phyloP scores from a whole-genome alignment of 495 filamentous ascomycete species.

The Extremus antarcticus region DNA sequence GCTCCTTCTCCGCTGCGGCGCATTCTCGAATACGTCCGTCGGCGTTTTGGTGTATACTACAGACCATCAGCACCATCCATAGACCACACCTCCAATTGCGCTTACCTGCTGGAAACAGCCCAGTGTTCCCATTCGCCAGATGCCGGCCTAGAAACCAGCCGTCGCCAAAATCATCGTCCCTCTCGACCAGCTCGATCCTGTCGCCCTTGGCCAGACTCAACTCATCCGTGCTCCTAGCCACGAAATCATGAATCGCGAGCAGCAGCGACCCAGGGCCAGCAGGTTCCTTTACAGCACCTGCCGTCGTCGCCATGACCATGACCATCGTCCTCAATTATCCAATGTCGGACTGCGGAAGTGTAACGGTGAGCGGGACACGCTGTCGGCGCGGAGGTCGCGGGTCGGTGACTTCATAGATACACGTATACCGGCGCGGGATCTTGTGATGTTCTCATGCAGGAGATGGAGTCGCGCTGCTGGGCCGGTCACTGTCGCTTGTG shows the following conservation, averaged over 20 bases:
- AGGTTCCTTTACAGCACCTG: slow-evolving; percentile 1
- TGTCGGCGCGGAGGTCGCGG: background rate
- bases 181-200: slow-evolving; percentile 80
- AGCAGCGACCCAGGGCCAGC: slow-evolving; percentile 11
- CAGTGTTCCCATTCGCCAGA: slow-evolving; percentile 58
- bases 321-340: background rate
- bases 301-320: slow-evolving; percentile 9
- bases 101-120: slow-evolving; percentile 84
- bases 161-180: slow-evolving; percentile 95
- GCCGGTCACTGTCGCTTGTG: background rate
- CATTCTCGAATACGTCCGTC: slow-evolving; percentile 21
- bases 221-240: slow-evolving; percentile 83
- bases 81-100: background rate
- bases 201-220: slow-evolving; percentile 79
- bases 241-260: slow-evolving; percentile 57
- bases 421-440: no score
- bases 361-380: background rate
- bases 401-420: background rate
- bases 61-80: background rate
- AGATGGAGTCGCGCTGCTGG: background rate
- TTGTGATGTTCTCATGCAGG: no score
- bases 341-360: background rate
- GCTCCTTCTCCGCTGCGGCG: slow-evolving; percentile 20
- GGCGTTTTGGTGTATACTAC: slow-evolving; percentile 34
- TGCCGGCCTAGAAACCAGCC: slow-evolving; percentile 94